Evolutionary conservation across 768 basidiomycete genomes (phyloP), one percentile per base, ranked within the genome.

Genomic region (Mycena venus): DNA sequence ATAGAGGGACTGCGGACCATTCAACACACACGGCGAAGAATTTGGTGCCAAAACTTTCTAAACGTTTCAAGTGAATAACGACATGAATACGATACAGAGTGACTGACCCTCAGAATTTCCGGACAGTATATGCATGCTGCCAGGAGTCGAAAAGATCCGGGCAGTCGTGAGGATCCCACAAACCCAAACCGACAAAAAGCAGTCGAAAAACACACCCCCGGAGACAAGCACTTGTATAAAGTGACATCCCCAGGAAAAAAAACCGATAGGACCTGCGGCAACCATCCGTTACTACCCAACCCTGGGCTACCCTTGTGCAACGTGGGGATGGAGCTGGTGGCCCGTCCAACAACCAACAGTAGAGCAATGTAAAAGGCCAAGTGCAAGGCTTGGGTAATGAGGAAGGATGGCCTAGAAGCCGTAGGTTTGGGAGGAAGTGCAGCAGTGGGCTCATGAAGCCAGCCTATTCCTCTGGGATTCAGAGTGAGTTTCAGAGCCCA

Each of bases 101-200:
- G 15, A 80, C 81, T 55, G 61, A 84, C 84, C 84, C 81, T 84
- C 84, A 85, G 58, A 84, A 77, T 5, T 77, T 77, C n/a, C 83
- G 74, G 17, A 85, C 60, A 3, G 82, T 84, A 64, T 83, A 84
- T 9, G 82, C 80, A 14, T 85, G 81, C 9, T 49, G 66, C 75
- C 75, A 79, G 27, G 25, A 56, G 11, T 84, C 83, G 67, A 81
- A 84, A 3, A 84, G 32, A n/a, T 77, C 75, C 4, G 82, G 83
- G 81, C 83, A 85, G 15, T 79, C 66, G 40, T 73, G 62, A 5
- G 81, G 79, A n/a, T 80, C 65, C 7, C 78, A 80, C 11, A 79
- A 8, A 11, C 73, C 76, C 11, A 77, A 42, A 31, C 56, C 72
- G 27, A 75, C 76, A 15, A 73, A 47, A 27, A 67, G 11, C 15